Base-by-base conservation (phyloP, 306 rosid species). In the Lotus japonicus region DNA sequence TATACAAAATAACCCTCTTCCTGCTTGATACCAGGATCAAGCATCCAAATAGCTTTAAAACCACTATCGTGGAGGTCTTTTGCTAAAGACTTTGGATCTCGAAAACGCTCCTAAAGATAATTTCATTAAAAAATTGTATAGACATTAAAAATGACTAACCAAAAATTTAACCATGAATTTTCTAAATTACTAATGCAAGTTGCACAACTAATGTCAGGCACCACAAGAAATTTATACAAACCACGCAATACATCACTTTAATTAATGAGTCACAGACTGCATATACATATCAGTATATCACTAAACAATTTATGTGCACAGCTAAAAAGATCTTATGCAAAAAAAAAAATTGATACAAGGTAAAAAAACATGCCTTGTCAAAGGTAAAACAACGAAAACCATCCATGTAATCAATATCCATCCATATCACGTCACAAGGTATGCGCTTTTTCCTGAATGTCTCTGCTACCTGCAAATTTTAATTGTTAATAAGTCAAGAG, bases 351-450 rank as follows among this genome's bases (percentile, higher is more conserved):
- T 54, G 19, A 59, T 46, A 68, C 53, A n/a, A n/a, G 38, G 9
- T 58, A 44, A 26, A 46, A 50, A 62, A 56, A 49, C 78, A 56
- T 81, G 71, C 98, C 92, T 83, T 78, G 82, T 92, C 89, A 58
- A 87, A 89, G 82, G 96, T 92, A 79, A 87, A 92, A 83, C 95
- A 87, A 44, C 96, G 92, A 82, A 89, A 89, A 44, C 91, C 92
- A 79, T 92, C 96, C 98, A 92, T 92, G 87, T 89, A 92, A 84
- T 87, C 91, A 3, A 87, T 89, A 63, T 89, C 98, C 95, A 92
- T 89, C 98, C 98, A 92, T 78, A 92, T 62, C 60, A 87, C 96
- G 55, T 92, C 98, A 71, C 98, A 92, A 36, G 96, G 96, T 66
- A 92, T 83, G 74, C 68, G 45, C 65, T 89, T 92, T 75, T 87